phyloP scores from a whole-genome alignment of 371 early-diverging fungal species.

The Syncephalastrum contaminatum region DNA sequence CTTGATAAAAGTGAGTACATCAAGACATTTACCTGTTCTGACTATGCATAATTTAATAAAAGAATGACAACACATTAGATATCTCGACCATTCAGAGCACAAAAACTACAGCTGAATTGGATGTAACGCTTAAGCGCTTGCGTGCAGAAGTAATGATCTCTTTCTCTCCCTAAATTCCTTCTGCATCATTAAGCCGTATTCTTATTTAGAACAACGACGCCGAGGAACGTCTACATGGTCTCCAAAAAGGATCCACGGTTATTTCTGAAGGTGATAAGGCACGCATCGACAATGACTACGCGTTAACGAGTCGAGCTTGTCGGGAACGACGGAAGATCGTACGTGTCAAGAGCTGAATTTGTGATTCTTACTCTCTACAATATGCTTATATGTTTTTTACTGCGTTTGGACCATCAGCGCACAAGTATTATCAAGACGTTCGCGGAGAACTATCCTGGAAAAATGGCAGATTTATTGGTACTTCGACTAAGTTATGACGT shows the following conservation, averaged over 20 bases:
- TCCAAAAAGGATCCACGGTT: slow-evolving; percentile 6
- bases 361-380: no score
- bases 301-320: slow-evolving; percentile 11
- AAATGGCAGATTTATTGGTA: slow-evolving; percentile 11
- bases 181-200: neutral
- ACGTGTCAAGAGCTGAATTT: neutral
- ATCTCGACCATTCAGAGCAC: slow-evolving; percentile 5
- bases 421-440: slow-evolving; percentile 7
- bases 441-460: slow-evolving; percentile 12
- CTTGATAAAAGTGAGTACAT: no score
- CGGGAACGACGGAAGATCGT: slow-evolving; percentile 17
- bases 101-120: slow-evolving; percentile 8
- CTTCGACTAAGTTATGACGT: neutral
- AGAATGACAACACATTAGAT: no score
- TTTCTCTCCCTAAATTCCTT: neutral
- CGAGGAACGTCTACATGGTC: slow-evolving; percentile 6
- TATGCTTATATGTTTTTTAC: neutral
- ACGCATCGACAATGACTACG: slow-evolving; percentile 8
- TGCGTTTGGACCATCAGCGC: neutral
- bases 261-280: slow-evolving; percentile 6
- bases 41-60: no score
- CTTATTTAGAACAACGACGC: slow-evolving; percentile 4
- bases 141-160: slow-evolving; percentile 1
- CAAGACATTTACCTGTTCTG: no score
- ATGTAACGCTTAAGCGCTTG: neutral